Base-by-base conservation (phyloP, 768 basidiomycete genomes). In the Tephrocybe sp. region DNA sequence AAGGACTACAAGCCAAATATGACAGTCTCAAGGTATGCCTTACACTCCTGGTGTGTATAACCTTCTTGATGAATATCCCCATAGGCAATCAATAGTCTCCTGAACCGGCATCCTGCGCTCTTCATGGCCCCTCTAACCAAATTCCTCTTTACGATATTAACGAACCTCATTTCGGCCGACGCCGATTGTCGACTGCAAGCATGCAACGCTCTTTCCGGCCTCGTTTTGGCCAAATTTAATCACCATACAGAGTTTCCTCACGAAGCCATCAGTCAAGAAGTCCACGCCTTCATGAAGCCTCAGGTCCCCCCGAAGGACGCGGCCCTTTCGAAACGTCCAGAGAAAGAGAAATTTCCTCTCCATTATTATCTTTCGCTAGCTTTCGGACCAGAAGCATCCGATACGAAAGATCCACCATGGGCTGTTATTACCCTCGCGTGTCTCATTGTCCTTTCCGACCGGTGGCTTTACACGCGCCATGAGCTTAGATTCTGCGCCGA, bases 131-230 rank as follows among this genome's bases (percentile, higher is more conserved):
- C 76, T 13, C 76, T 87, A 38, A 62, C 69, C 7, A 69, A 71
- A 18, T 66, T 87, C 9, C 65, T 88, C 3, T 75, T 79, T 1
- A 46, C 58, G 31, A 56, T 70, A 43, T 57, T 77, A 44, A 42
- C 53, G 4, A 55, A 66, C 46, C 60, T 77, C 31, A 42, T 57
- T 4, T 61, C 59, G 9, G 60, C 66, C 12, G 61, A 67, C 19
- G 31, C 53, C 6, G 60, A 63, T 8, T 45, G 64, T 32, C 79
- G 85, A 32, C 55, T 75, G 0, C 73, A 79, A 47, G 82, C 87
- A 2, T 79, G 78, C 7, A 71, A 79, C 55, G 81, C 83, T 2
- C 69, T 87, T 0, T 74, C 77, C 31, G 78, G 81, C 2, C 75
- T 84, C 44, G 79, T 77, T 9, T 55, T 73, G 4, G 82, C 70